Conservation (phyloP, 345 rosid genomes). For the Clarkia xantiana region DNA sequence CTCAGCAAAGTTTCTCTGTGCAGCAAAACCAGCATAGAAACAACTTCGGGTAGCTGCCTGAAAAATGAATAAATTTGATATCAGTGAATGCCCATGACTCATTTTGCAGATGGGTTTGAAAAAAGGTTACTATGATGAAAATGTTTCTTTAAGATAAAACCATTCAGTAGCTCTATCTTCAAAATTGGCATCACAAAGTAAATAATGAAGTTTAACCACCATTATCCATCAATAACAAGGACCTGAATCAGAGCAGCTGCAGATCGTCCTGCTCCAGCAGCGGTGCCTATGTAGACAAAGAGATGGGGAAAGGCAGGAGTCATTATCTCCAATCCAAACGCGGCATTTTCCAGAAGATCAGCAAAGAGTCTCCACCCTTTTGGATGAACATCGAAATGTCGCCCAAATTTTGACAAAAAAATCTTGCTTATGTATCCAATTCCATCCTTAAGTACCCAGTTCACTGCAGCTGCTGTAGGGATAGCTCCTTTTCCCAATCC, state of each 20-base stretch:
- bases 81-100: constrained; percentile 8
- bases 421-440: constrained; percentile 93
- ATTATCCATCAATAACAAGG: constrained; percentile 2
- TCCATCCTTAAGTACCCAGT: constrained; percentile 97
- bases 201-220: too few species aligned
- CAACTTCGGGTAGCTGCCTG: constrained; percentile 95
- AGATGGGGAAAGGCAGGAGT: constrained; percentile 84
- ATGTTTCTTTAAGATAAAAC: too few species aligned
- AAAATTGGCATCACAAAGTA: too few species aligned
- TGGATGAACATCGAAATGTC: constrained; percentile 92
- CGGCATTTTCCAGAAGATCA: constrained; percentile 86
- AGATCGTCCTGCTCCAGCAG: constrained; percentile 88
- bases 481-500: constrained; percentile 97
- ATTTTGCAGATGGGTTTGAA: too few species aligned
- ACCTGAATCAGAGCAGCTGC: constrained; percentile 95
- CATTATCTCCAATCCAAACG: constrained; percentile 85
- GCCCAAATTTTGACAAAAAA: constrained; percentile 71
- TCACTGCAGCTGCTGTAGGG: constrained; percentile 90
- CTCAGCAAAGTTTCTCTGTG: constrained; percentile 98
- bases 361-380: constrained; percentile 96
- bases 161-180: too few species aligned
- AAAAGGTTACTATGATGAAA: too few species aligned
- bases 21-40: constrained; percentile 98
- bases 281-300: constrained; percentile 69
- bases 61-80: constrained; percentile 8